Conservation (phyloP, 1,139 yeast genomes). For the Lodderomyces theae region DNA sequence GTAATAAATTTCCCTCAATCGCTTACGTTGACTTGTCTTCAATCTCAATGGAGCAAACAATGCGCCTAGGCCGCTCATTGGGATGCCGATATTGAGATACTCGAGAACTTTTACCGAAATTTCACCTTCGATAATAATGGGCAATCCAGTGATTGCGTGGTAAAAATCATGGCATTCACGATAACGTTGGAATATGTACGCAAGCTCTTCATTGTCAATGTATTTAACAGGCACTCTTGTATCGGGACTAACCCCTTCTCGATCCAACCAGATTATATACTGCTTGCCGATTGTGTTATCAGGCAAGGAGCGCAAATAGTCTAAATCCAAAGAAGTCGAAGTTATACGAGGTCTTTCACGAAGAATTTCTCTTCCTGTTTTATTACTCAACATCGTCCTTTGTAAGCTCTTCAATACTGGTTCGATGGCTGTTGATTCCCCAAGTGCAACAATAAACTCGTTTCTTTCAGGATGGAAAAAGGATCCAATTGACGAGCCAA, state of each 20-base stretch:
- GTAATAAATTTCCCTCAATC: constrained; percentile 62
- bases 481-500: constrained; percentile 81
- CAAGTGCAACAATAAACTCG: constrained; percentile 86
- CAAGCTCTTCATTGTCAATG: constrained; percentile 87
- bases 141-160: constrained; percentile 88
- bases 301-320: constrained; percentile 58
- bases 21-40: constrained; percentile 50
- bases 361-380: constrained; percentile 73
- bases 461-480: constrained; percentile 77
- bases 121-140: constrained; percentile 93
- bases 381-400: constrained; percentile 70
- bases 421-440: constrained; percentile 85
- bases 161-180: constrained; percentile 97
- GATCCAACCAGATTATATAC: constrained; percentile 77
- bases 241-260: constrained; percentile 91
- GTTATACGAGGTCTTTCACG: constrained; percentile 83
- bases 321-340: constrained; percentile 64
- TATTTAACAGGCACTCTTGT: constrained; percentile 84
- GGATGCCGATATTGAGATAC: constrained; percentile 87
- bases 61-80: constrained; percentile 95
- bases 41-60: constrained; percentile 78
- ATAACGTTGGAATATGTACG: constrained; percentile 87
- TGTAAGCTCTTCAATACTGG: constrained; percentile 62
- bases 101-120: constrained; percentile 91
- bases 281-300: constrained; percentile 74